Evolutionary conservation across 192 early-diverging fungal species (phyloP), one percentile per base, ranked within the genome.

Genomic region (Podila verticillata): DNA sequence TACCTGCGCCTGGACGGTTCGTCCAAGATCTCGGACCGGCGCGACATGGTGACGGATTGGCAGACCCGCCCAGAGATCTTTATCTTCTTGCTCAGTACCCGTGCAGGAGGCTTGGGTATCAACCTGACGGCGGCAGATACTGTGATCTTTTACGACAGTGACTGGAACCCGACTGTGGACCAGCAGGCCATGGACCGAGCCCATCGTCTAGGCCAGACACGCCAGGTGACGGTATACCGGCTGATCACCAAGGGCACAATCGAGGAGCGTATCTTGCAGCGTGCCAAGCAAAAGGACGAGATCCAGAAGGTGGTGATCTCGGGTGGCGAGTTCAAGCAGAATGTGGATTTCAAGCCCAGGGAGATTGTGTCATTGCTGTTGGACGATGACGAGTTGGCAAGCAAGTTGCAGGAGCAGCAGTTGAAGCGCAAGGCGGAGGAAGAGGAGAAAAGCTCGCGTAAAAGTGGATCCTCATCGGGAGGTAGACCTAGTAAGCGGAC

Each of bases 301-400:
- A 96, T 96, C 24, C 96, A 97, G 73, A 94, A 94, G 62, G 95
- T 97, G 2, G 96, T 97, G 47, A 96, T 97, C 68, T 92, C 94
- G 20, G 96, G 96, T n/a, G 94, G 94, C 7, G 94, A 95, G 65
- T 92, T 91, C 74, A 91, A 90, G 79, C 89, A 87, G 82, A 72
- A 22, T 36, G 92, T 94, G 28, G 95, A 95, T 59, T 93, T 95
- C 48, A 97, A 95, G 81, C 93, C 96, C 17, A 92, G 94, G 61
- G 96, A 97, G 77, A 95, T 97, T 73, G 90, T 95, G 44, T 93
- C 93, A 31, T 82, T 96, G 66, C 81, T 97, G 58, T 74, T 97
- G 44, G 95, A 93, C 69, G 95, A 97, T 65, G 89, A 90, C 66
- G 89, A 90, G 65, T 47, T 90, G 48, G 85, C 87, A 28, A 80